Percentiles rank a stretch among this genome's conserved stretches.
Evolutionary conservation across 2,329 filamentous ascomycete genomes (phyloP).

Genomic region (Didymella keratinophila): DNA sequence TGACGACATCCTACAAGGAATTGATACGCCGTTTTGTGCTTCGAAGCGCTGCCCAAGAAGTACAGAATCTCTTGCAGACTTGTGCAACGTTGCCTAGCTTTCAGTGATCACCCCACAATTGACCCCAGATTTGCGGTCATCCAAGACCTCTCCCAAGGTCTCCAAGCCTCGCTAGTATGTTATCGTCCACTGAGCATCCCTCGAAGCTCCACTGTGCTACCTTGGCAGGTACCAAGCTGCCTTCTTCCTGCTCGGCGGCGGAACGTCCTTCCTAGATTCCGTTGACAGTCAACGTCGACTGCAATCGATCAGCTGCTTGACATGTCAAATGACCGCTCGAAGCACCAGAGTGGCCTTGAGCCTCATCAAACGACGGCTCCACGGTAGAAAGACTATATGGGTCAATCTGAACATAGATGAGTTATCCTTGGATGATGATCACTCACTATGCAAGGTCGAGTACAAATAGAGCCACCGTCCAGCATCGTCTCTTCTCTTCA

Average conservation of each 20-base stretch:
- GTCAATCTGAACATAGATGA: conserved; percentile 13
- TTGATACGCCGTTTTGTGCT: not conserved
- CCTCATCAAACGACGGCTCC: conserved; percentile 7
- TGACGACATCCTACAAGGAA: not conserved
- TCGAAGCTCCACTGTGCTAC: not conserved
- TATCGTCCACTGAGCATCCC: not conserved
- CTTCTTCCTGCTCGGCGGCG: conserved; percentile 9
- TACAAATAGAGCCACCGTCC: conserved; percentile 10
- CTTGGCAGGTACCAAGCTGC: conserved; percentile 12
- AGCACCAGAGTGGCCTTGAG: not conserved
- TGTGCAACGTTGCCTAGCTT: not conserved
- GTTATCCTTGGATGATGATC: not conserved
- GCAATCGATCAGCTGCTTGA: not conserved
- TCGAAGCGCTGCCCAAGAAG: not conserved
- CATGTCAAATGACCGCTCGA: conserved; percentile 5
- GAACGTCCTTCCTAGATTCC: conserved; percentile 12
- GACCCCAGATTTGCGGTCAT: not conserved
- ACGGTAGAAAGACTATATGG: conserved; percentile 1
- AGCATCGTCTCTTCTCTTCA: not conserved
- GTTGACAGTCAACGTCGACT: not conserved
- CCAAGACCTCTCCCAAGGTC: conserved; percentile 12
- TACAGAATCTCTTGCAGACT: not conserved
- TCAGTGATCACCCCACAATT: too few relatives aligned
- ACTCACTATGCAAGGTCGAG: not conserved
- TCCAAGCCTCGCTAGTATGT: conserved; percentile 11